Evolutionary conservation across 2,329 filamentous ascomycete species (phyloP), one percentile per base, ranked within the genome.

Genomic region (Diaporthe australafricana): DNA sequence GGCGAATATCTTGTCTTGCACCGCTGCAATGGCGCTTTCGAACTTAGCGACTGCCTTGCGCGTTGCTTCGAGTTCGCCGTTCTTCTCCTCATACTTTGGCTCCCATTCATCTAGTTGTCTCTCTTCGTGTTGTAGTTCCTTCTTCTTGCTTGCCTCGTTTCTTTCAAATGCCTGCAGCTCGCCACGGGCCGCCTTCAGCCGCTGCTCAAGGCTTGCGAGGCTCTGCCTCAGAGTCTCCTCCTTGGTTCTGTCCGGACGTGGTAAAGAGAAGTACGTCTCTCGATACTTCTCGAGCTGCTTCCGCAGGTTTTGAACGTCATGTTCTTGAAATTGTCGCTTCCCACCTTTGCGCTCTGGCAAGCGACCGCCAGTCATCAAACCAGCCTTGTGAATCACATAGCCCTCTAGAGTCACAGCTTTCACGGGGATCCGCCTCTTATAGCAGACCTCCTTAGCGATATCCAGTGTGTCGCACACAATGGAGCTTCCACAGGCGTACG

Each of bases 391-490:
- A 75, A 99, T 98, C 73, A 99, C 93, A 69, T 93, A 96, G n/a
- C 96, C 96, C 79, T 98, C 95, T 16, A 98, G 83, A 0, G 95
- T 97, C 16, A 99, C 96, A 6, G 96, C 95, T 81, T 98, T 98
- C 68, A 97, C 95, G 72, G 95, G 93, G 40, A 98, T 92, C 40
- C 90, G 92, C 75, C 91, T 92, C 71, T 93, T 91, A 79, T 97
- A 98, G 79, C 94, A 95, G 56, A 99, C 91, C 71, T 96, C 89
- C 80, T 97, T 97, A 35, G 96, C 96, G 68, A 96, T 91, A 5
- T 92, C 89, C 45, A 98, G 86, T 69, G 90, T 93, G 81, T 99
- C 96, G 78, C 96, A 98, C 6, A 99, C 94, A 75, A 99, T 94
- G 5, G 95, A 95, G 82, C 95, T 97, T 42, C 96, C 96, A 77